Conservation (phyloP, 83 land plant genomes). For the Picea abies region DNA sequence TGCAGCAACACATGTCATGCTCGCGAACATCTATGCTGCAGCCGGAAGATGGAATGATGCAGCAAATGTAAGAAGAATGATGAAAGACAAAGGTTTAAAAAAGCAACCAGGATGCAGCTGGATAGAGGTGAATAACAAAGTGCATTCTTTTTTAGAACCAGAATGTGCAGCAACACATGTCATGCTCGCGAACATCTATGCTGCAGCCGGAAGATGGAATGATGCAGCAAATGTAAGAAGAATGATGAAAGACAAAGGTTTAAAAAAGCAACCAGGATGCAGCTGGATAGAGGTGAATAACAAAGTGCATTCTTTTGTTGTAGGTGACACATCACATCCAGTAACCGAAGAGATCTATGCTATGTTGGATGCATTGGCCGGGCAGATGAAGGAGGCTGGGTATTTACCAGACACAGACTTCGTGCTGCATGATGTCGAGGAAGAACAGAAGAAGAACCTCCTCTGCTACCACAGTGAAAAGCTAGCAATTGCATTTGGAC, state of each 20-base stretch:
- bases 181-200: not conserved
- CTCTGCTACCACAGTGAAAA: not conserved
- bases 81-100: not conserved
- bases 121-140: conserved; percentile 5
- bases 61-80: not conserved
- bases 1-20: conserved; percentile 7
- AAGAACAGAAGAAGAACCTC: not conserved
- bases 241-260: not conserved
- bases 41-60: conserved; percentile 3
- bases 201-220: not conserved
- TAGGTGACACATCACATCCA: not conserved
- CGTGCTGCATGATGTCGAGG: not conserved
- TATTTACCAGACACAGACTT: not conserved
- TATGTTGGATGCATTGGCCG: not conserved
- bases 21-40: not conserved
- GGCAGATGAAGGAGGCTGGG: conserved; percentile 1
- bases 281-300: conserved; percentile 11
- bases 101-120: conserved; percentile 4
- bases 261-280: not conserved
- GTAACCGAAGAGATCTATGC: not conserved
- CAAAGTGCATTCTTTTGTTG: conserved; percentile 1
- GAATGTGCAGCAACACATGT: conserved; percentile 6
- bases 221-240: not conserved
- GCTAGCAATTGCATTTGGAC: conserved; percentile 3
- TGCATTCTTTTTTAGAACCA: conserved; percentile 6